Base-by-base conservation (phyloP, 1,284 basidiomycete species). In the Moesziomyces antarcticus region DNA sequence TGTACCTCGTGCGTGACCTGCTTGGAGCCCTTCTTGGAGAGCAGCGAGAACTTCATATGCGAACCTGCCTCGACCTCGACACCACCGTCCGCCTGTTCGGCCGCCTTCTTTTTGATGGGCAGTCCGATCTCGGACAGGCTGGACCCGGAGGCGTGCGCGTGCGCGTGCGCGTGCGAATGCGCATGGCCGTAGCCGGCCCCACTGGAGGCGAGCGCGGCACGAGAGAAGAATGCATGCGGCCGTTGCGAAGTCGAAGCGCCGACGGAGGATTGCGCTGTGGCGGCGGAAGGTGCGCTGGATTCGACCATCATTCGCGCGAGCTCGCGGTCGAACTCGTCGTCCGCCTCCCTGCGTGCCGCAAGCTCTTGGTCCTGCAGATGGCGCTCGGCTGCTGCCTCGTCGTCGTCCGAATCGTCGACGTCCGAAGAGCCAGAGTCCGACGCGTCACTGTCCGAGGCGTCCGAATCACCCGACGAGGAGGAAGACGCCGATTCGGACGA, bases 11-110 rank as follows among this genome's bases (percentile, higher is more conserved):
- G 75, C 14, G 80, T 78, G 48, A 93, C 92, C 83, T 93, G 92
- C 84, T 92, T 97, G 83, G 94, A 94, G 14, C 96, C 97, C 64
- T 91, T 90, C 87, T 96, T 96, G 6, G 94, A 93, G 69, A 99
- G 88, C 46, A 99, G 87, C 9, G 93, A 95, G 85, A 99, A 99
- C 74, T 90, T 91, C 94, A 98, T 98, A 37, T 91, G 80, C 56
- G 73, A 59, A 10, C 52, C 51, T n/a, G 52, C 50, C 9, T 52
- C 68, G 11, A 16, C 16, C 37, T 40, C 37, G 5, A 8, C 30
- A 18, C 37, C 37, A 6, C 37, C 18, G 37, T 46, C 24, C 90
- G 85, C 89, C 90, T 63, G 82, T 46, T 59, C 55, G 24, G 60
- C 40, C 8, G 35, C 50, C 49, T 90, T 87, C 56, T 88, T 70